phyloP scores from a whole-genome alignment of 192 early-diverging fungal genomes.

The Thamnidium elegans region DNA sequence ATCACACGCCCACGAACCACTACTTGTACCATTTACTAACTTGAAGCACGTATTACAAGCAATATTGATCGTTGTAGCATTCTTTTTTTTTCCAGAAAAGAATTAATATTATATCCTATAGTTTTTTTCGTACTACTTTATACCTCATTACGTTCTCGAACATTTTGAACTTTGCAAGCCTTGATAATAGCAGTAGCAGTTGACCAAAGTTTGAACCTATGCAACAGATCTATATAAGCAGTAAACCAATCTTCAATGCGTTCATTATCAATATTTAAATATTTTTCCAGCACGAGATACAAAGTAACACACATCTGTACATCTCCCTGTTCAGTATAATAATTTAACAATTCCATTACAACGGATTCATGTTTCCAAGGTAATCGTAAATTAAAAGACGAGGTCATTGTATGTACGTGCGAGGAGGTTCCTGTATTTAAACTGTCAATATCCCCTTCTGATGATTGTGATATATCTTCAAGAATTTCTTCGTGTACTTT shows the following conservation, averaged over 20 bases:
- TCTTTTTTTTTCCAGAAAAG: conserved; percentile 36
- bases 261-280: conserved; percentile 41
- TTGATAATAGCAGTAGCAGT: conserved; percentile 60
- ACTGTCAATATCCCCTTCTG: conserved; percentile 1
- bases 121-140: conserved; percentile 16
- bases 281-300: conserved; percentile 52
- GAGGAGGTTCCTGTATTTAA: neutral
- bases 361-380: conserved; percentile 47
- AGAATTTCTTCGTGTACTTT: neutral
- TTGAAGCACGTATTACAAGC: conserved; percentile 68
- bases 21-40: conserved; percentile 43
- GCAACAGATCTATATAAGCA: conserved; percentile 70
- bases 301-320: conserved; percentile 81
- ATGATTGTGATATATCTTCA: conserved; percentile 1
- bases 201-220: conserved; percentile 68
- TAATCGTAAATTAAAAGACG: conserved; percentile 22
- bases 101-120: neutral
- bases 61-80: conserved; percentile 71
- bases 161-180: conserved; percentile 43
- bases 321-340: conserved; percentile 76
- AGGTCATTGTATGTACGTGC: neutral
- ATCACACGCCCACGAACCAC: conserved; percentile 66
- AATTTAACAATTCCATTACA: conserved; percentile 58
- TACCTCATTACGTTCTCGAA: conserved; percentile 53
- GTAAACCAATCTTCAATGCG: conserved; percentile 63